Evolutionary conservation across 345 rosid species (phyloP), one percentile per base, ranked within the genome.

Genomic region (Sisymbrium irio): DNA sequence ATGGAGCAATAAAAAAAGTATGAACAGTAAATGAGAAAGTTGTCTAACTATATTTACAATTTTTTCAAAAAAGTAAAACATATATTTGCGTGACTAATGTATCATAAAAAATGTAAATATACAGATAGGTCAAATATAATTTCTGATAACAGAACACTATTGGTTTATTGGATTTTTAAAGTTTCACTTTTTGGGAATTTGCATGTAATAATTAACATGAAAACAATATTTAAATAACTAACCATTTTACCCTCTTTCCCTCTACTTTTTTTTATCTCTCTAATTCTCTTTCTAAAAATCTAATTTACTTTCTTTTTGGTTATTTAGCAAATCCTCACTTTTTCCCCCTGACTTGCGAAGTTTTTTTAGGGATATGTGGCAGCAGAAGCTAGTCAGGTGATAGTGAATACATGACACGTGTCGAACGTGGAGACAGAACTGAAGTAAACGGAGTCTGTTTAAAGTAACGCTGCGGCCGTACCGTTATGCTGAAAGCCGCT

Each of bases 401-500:
- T 13, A 60, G 36, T 41, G 39, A 53, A 44, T 10, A 6, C 1
- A 4, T 22, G 49, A 32, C 53, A 53, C 69, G 74, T 61, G 49
- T 68, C 74, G 40, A 8, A 32, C 14, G 17, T 11, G 22, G 41
- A 42, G 17, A 35, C 58, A 42, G 3, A 27, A 5, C 4, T 33
- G 47, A 55, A 35, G 49, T 62, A 44, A 51, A 75, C 74, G 58
- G 79, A 53, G 42, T 13, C 69, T 55, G 69, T 75, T 61, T 68
- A 60, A 59, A 67, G 62, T 59, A 59, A 59, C 67, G 50, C 6
- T 46, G 14, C 44, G 39, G 56, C 58, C 58, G 69, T 68, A 61
- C 74, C 58, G 74, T 68, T 75, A 61, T 13, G 6, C 33, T 32
- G 74, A 44, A 41, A 68, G 74, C 74, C 79, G 79, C 57, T 75